Base-by-base conservation (phyloP, 352 stramenopile species). In the Globisporangium canariense region DNA sequence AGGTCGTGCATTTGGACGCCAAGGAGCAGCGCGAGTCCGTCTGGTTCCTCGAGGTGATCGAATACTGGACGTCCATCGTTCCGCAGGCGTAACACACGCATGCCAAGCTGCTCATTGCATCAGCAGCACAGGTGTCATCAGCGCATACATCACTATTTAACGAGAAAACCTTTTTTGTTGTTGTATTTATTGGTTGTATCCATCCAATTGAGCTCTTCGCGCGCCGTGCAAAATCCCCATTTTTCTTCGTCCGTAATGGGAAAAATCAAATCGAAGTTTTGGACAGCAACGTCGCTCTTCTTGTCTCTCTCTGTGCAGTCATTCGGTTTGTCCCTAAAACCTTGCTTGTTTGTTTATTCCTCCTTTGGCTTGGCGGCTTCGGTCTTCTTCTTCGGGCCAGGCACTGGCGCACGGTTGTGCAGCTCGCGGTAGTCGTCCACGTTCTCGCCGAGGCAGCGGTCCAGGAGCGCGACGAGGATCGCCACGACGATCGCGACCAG, bases 11-110 rank as follows among this genome's bases (percentile, higher is more conserved):
- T 7, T 70, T 91, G 10, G 71, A 81, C 49, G 64, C 66, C 50
- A 89, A 89, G 52, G 32, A 72, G 49, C 79, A 88, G 56, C 76
- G 82, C 22, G 82, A 91, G 56, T n/a, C 78, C 2, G 69, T 86
- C 54, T 91, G 82, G 82, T 85, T 83, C 58, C 68, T 90, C 4
- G 82, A 91, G 62, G 82, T 91, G 47, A 74, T 86, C 53, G 82
- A 91, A 64, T 91, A 90, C 64, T 90, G 82, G 82, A 76, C 63
- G 3, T 74, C 73, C 6, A 69, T 87, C 28, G 73, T 83, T 14
- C 47, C 30, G 30, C 64, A 54, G 16, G 47, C 28, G 25, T 61
- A 64, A 25, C 46, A 20, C 56, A 40, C 41, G 25, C 32, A 36
- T 36, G 32, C 32, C 32, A 36, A 36, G 32, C 28, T 56, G 36